phyloP scores from a whole-genome alignment of 2,329 filamentous ascomycete genomes.

The Mycosphaerella sp. region DNA sequence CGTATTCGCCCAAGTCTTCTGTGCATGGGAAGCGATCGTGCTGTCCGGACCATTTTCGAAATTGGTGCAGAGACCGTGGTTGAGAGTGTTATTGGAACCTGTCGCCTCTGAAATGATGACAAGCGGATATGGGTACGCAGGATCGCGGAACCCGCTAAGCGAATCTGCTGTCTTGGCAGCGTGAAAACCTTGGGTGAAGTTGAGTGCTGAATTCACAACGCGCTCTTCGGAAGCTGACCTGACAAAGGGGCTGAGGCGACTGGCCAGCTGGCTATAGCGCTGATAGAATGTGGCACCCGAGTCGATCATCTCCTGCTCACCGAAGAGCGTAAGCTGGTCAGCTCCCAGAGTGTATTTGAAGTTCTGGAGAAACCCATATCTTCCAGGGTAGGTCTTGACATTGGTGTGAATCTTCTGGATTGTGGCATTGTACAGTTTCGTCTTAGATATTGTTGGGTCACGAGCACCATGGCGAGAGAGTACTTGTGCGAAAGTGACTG shows the following conservation, averaged over 20 bases:
- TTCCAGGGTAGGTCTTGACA: constrained; percentile 51
- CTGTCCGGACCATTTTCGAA: constrained; percentile 59
- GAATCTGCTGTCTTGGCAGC: constrained; percentile 45
- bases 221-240: constrained; percentile 64
- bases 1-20: constrained; percentile 53
- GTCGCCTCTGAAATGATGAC: constrained; percentile 63
- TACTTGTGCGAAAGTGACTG: constrained; percentile 71
- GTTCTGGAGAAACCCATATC: constrained; percentile 63
- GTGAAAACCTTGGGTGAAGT: constrained; percentile 72
- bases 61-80: constrained; percentile 62
- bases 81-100: constrained; percentile 73
- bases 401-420: constrained; percentile 60
- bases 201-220: constrained; percentile 66
- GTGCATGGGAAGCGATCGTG: constrained; percentile 46
- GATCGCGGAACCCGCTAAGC: constrained; percentile 34
- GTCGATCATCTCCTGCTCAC: constrained; percentile 63
- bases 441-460: constrained; percentile 68
- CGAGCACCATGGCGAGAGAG: constrained; percentile 81
- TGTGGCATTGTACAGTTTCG: constrained; percentile 55
- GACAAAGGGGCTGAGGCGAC: constrained; percentile 58
- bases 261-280: constrained; percentile 61
- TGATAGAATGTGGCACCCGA: constrained; percentile 71
- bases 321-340: constrained; percentile 63
- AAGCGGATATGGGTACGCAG: constrained; percentile 49
- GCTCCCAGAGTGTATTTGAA: constrained; percentile 67